Conservation (phyloP, 192 early-diverging fungal species). For the Glomus cerebriforme region DNA sequence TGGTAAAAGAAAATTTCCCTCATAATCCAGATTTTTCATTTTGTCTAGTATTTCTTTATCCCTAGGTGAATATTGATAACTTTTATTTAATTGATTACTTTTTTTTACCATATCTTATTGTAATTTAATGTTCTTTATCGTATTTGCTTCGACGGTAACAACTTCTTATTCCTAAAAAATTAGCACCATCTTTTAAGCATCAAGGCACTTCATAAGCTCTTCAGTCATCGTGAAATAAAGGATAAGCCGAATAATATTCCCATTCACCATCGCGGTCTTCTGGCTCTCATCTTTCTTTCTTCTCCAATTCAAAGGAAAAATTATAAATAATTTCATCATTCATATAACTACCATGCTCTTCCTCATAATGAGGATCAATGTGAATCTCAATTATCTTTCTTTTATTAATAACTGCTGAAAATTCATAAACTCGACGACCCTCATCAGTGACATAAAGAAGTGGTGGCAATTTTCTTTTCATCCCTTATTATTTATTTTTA, state of each 20-base stretch:
- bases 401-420: neutral
- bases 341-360: neutral
- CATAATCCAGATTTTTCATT: neutral
- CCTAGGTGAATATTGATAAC: neutral
- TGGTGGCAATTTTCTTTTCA: neutral
- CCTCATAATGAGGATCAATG: neutral
- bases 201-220: neutral
- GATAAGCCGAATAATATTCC: neutral
- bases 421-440: neutral
- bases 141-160: neutral
- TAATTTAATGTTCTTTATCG: neutral
- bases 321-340: constrained; percentile 2
- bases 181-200: neutral
- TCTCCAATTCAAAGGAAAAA: neutral
- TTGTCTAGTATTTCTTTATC: constrained; percentile 9
- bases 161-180: neutral
- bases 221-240: neutral
- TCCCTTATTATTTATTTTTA: too few species aligned
- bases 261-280: neutral
- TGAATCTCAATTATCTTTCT: neutral
- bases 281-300: neutral
- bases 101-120: neutral
- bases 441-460: neutral
- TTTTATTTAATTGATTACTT: neutral
- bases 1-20: neutral